Evolutionary conservation across 1,284 basidiomycete genomes (phyloP), one percentile per base, ranked within the genome.

Genomic region (Moesziomyces antarcticus): DNA sequence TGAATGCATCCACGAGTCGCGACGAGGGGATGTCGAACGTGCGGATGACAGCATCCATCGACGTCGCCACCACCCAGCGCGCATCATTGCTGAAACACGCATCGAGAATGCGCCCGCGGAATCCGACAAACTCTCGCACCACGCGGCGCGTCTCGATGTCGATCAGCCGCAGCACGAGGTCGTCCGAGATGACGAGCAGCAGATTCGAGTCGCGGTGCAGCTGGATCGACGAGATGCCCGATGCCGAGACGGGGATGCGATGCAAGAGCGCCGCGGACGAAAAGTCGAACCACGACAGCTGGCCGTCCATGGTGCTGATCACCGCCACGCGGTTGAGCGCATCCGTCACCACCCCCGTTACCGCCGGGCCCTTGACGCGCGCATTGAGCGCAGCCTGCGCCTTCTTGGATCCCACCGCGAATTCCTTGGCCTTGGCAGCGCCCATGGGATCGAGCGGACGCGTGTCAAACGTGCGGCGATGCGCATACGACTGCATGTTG

Each of bases 21-120:
- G 94, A 93, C 11, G 94, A 94, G 0, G 97, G 96, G 21, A 99
- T 89, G 84, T 99, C 97, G 82, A 94, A 99, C 0, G 97, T 99
- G 47, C 97, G 90, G 75, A 99, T 92, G 50, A 92, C 88, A 1
- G 92, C 93, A 84, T 99, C 97, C 54, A 96, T 87, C 13, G 94
- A 94, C 3, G 93, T 90, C 0, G 91, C 87, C 41, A 98, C 88
- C 42, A 99, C 86, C 96, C 96, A 98, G 66, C 95, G 88, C 3
- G 93, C 95, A 84, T 98, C 94, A 3, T 93, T 90, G 8, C 95
- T 97, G 85, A 97, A 97, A 50, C 74, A 65, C 1, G 75, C 67
- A 54, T 83, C 82, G 14, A 81, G 62, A 24, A 82, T 75, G 4
- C 78, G 66, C 1, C 74, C 80, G 11, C 77, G 65, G 66, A 81